Evolutionary conservation across 1,139 yeast genomes (phyloP).

Genomic region (Yamadazyma sp.): DNA sequence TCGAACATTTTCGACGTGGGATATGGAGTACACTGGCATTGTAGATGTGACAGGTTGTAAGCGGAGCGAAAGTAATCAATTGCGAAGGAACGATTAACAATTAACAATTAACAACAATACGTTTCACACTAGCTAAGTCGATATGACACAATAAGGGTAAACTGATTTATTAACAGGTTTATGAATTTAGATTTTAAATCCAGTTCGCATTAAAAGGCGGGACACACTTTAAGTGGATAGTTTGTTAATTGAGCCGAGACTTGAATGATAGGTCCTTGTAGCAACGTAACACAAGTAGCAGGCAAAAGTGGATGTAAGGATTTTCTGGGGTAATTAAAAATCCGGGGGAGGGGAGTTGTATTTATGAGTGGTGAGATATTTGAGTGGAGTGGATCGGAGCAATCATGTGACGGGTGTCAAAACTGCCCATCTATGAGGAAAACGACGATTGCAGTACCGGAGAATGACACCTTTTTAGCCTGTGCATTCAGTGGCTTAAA

Average conservation of each 20-base stretch:
- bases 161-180: background rate
- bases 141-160: background rate
- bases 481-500: too few species aligned
- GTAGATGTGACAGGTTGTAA: background rate
- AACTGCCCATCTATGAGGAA: background rate
- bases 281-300: background rate
- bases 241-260: background rate
- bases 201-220: background rate
- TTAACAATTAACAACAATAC: background rate
- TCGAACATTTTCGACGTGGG: slow-evolving; percentile 68
- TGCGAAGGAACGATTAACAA: too few species aligned
- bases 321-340: background rate
- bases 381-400: background rate
- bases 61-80: too few species aligned
- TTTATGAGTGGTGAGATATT: background rate
- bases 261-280: background rate
- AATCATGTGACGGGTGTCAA: background rate
- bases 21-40: slow-evolving; percentile 75
- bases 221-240: background rate
- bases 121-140: too few species aligned
- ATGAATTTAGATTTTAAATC: background rate
- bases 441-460: background rate
- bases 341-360: background rate
- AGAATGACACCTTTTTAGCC: too few species aligned
- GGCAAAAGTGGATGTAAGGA: too few species aligned